Conservation (phyloP, 768 basidiomycete species). For the Lactarius trivialis region DNA sequence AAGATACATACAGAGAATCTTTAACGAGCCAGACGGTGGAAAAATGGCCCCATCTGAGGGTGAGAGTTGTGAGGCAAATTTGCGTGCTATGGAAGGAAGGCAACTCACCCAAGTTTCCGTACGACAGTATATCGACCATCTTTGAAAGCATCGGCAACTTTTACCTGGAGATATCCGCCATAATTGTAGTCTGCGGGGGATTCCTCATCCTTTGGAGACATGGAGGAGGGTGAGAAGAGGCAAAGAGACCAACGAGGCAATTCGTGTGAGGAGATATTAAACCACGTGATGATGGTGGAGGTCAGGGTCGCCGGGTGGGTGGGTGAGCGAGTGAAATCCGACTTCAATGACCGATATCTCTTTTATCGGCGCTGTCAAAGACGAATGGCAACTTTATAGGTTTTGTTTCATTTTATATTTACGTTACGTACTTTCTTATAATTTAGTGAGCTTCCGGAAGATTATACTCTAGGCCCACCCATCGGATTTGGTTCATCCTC, state of each 20-base stretch:
- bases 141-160: conserved; percentile 76
- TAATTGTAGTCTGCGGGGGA: conserved; percentile 77
- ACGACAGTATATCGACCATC: conserved; percentile 78
- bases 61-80: conserved; percentile 20
- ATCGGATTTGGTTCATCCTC: conserved; percentile 93
- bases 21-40: conserved; percentile 91
- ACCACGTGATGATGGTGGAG: not conserved
- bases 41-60: conserved; percentile 83
- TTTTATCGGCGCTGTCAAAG: conserved; percentile 78
- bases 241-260: not conserved
- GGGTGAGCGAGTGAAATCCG: not conserved
- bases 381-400: conserved; percentile 82
- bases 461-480: conserved; percentile 70
- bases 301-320: not conserved
- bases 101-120: conserved; percentile 76
- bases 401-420: conserved; percentile 25
- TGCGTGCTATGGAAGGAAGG: conserved; percentile 3
- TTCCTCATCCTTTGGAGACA: conserved; percentile 68
- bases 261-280: not conserved
- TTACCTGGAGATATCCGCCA: conserved; percentile 62
- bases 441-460: conserved; percentile 54
- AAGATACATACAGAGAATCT: conserved; percentile 56
- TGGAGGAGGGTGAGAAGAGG: conserved; percentile 43
- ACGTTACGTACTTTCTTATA: not conserved
- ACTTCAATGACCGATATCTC: not conserved